phyloP scores from a whole-genome alignment of 352 stramenopile species.

The Phytophthora capsici region DNA sequence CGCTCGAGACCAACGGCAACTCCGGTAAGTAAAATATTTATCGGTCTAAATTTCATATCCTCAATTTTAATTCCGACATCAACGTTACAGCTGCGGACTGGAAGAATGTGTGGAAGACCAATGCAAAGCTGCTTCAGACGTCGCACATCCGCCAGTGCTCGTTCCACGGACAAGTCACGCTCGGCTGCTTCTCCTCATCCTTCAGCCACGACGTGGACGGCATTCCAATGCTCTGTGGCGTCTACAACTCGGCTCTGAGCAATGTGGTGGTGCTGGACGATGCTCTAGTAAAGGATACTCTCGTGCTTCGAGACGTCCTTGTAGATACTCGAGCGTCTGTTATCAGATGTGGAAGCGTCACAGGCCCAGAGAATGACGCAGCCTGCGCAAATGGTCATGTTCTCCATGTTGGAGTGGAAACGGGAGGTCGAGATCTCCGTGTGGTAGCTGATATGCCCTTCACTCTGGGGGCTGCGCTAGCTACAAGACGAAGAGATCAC shows the following conservation, averaged over 20 bases:
- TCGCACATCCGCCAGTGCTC: constrained; percentile 64
- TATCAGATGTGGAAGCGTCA: constrained; percentile 73
- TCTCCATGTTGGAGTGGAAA: constrained; percentile 86
- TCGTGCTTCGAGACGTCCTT: constrained; percentile 56
- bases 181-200: constrained; percentile 55
- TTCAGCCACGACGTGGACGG: constrained; percentile 52
- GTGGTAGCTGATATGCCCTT: constrained; percentile 82
- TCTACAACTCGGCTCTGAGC: constrained; percentile 73
- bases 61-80: constrained; percentile 11
- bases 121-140: constrained; percentile 25
- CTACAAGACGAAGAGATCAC: constrained; percentile 44
- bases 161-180: constrained; percentile 71
- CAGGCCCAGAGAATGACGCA: constrained; percentile 17
- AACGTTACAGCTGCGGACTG: constrained; percentile 62
- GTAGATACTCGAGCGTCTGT: constrained; percentile 59
- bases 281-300: constrained; percentile 75
- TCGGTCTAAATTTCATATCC: constrained; percentile 3
- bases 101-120: constrained; percentile 56
- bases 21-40: constrained; percentile 42
- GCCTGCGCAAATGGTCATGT: constrained; percentile 62
- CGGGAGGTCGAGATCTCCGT: constrained; percentile 71
- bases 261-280: constrained; percentile 74
- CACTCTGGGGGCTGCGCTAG: constrained; percentile 50
- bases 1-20: constrained; percentile 70
- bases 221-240: constrained; percentile 61